Base-by-base conservation (phyloP, 129 eudicot genomes). In the Chrysanthemum makinoi region DNA sequence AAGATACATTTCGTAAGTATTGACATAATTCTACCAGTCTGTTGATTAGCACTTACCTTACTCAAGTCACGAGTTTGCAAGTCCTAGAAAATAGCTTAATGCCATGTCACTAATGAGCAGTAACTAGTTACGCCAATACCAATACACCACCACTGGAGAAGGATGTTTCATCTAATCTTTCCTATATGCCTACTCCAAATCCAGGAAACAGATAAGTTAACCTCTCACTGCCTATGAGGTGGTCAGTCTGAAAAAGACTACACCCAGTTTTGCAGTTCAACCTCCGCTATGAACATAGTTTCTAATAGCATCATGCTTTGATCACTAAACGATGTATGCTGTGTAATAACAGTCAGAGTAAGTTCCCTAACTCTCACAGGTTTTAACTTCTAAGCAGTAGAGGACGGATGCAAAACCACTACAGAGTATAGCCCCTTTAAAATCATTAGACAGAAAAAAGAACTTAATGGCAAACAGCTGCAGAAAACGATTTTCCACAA, bases 91-190 rank as follows among this genome's bases (percentile, higher is more conserved):
- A 39, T 35, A 35, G 43, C 43, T 35, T 35, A 35, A 35, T 35
- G 43, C 8, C 43, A 35, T 39, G 46, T 39, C 46, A 39, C 2
- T 39, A 39, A 39, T 2, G 10, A 7, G 10, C 10, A 39, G 46
- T 39, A 30, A 30, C 35, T 7, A 59, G 65, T 59, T 19, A 59
- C 4, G 39, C 12, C 10, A 18, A 10, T 24, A 12, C 5, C n/a
- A 15, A 24, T 59, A 10, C 1, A 11, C 65, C 65, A 59, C 17
- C 5, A 58, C 63, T 14, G 2, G 28, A 59, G 65, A 59, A 19
- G 33, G 24, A 59, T 11, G 65, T 24, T 59, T 59, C 28, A 59
- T 59, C 65, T 20, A 59, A 59, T 22, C 65, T 59, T 12, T 35
- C 28, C 43, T 59, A 24, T 59, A 58, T 58, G n/a, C n/a, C 65